Evolutionary conservation across 257 asterid genomes (phyloP), one percentile per base, ranked within the genome.

Genomic region (Solanum corneliomulleri): DNA sequence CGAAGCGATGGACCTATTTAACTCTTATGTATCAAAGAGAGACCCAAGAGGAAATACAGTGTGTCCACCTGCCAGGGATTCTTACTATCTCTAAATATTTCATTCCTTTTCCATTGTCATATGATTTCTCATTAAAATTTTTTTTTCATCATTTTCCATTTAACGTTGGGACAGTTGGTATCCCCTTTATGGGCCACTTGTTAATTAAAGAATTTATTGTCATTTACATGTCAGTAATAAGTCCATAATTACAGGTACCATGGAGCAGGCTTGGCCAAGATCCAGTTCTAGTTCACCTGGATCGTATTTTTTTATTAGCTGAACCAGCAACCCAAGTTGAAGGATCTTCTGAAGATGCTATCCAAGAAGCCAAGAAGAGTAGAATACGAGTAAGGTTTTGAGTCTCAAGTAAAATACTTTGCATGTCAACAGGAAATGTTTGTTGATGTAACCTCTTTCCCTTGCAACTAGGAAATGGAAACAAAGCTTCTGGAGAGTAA

Each of bases 201-300:
- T 81, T 81, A 81, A 49, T 49, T 18, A 16, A 77, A 37, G 85
- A 27, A 31, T 81, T 80, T 49, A 49, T 71, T 86, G n/a, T 52
- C 52, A 83, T 86, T 89, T 41, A 42, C 75, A 81, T 86, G 35
- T 86, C 83, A 23, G 62, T 72, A 49, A 87, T 89, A 29, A 29
- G 45, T 88, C 47, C 86, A 44, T 68, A 69, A 89, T 83, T 83
- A 86, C 92, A 97, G 99, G 99, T 97, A 86, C 99, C 99, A n/a
- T 97, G 99, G 99, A 97, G 99, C 93, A 97, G 97, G 95, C 98
- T 97, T 90, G 99, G 99, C 87, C 99, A 97, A 85, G 99, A 95
- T 87, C 99, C 99, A 42, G 99, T 97, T 90, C 45, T 95, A 82
- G 99, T 97, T 90, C 93, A 91, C 91, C 90, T 97, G 91, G 99